phyloP scores from a whole-genome alignment of 1,284 basidiomycete genomes.

The Cystobasidium pallidum region DNA sequence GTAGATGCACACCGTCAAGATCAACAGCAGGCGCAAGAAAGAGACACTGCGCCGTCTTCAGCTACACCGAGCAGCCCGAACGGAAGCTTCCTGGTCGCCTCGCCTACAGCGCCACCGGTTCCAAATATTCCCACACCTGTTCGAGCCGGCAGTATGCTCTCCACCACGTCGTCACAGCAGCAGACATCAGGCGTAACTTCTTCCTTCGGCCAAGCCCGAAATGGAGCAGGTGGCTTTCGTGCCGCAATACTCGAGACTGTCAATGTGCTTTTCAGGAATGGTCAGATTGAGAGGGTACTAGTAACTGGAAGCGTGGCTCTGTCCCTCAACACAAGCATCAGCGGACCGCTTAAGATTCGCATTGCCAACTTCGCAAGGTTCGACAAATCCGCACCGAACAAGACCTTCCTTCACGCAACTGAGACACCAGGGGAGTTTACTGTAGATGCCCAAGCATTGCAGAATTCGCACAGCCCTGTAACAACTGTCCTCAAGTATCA shows the following conservation, averaged over 20 bases:
- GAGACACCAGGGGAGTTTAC: conserved; percentile 59
- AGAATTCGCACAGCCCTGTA: conserved; percentile 50
- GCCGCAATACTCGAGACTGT: conserved; percentile 54
- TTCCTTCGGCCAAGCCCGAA: neutral
- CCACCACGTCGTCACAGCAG: conserved; percentile 27
- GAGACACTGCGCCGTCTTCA: neutral
- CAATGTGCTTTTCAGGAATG: conserved; percentile 59
- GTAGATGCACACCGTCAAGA: conserved; percentile 16
- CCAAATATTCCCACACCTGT: conserved; percentile 14
- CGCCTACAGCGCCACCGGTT: conserved; percentile 6
- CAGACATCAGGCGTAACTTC: conserved; percentile 6
- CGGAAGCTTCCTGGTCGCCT: neutral
- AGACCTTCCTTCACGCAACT: conserved; percentile 58
- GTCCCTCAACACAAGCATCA: conserved; percentile 45
- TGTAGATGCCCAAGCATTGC: conserved; percentile 58
- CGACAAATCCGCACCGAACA: conserved; percentile 62
- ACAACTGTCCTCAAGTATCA: conserved; percentile 61
- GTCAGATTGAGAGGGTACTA: conserved; percentile 58
- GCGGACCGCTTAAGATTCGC: conserved; percentile 54
- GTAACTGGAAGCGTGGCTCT: conserved; percentile 61
- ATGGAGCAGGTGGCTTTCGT: conserved; percentile 12
- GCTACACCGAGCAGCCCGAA: conserved; percentile 26
- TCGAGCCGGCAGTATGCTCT: conserved; percentile 39
- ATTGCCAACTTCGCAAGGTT: conserved; percentile 60
- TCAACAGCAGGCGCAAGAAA: neutral